Base-by-base conservation (phyloP, 176 grass and related monocot genomes). In the Oryza nivara region DNA sequence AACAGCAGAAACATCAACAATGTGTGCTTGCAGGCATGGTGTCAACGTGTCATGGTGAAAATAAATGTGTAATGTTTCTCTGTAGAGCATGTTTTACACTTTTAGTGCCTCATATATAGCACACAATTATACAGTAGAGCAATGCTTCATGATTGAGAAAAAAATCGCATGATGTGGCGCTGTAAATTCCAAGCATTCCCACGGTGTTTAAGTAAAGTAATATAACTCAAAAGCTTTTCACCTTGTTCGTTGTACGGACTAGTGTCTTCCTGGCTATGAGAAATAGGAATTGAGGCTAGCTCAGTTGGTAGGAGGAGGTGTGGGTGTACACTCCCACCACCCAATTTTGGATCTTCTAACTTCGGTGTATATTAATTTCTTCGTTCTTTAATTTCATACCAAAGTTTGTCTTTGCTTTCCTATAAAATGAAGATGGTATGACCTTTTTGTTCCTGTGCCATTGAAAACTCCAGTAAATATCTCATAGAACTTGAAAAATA, bases 121-220 rank as follows among this genome's bases (percentile, higher is more conserved):
- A 14, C 66, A 25, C 0, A 11, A 26, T 60, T 9, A 26, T 30
- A 10, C 63, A 58, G 44, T 61, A 80, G 15, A 63, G 46, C 6
- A 68, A 67, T 72, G 9, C 11, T 6, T 1, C 30, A 44, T 77
- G 49, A 45, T 83, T 80, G 30, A 36, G n/a, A 90, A 52, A 26
- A 26, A 26, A 26, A 26, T 26, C 26, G 1, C 26, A 26, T 26
- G 26, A 26, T 1, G 26, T 26, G 26, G 26, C 26, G 26, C 1
- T 26, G 26, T 26, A 26, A 26, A 26, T 26, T 26, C 26, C 26
- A 26, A 26, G 26, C 26, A 26, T 26, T 26, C 26, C 26, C 26
- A 26, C 26, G 26, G 26, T 26, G 26, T 26, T 26, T 26, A 26
- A 26, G 26, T 26, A 26, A 26, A 26, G 26, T 26, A 26, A 52